Percentiles rank a stretch among this genome's conserved stretches.
Conservation (phyloP, 73 alveolate genomes). For the Effrenium voratum region DNA sequence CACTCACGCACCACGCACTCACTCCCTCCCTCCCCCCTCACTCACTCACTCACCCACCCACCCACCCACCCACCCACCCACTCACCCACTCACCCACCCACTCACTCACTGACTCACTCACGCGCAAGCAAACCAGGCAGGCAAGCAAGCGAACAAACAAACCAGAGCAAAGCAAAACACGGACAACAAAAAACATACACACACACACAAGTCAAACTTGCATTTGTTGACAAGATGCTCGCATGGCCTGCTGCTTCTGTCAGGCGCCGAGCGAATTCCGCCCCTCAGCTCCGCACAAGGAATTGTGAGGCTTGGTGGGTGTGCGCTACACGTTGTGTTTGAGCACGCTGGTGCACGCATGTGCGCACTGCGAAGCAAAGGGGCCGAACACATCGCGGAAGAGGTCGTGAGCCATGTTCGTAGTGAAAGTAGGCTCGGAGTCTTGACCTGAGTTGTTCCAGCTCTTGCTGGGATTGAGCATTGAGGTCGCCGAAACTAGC, state of each 20-base stretch:
- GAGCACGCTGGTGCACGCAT: too few species aligned
- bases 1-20: not conserved
- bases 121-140: too few species aligned
- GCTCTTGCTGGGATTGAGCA: too few species aligned
- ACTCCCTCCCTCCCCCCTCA: not conserved
- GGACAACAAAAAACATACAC: not conserved
- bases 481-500: too few species aligned
- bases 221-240: conserved; percentile 6
- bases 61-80: too few species aligned
- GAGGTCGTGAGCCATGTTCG: conserved; percentile 82
- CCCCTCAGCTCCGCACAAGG: not conserved
- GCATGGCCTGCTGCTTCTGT: conserved; percentile 74
- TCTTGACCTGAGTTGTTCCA: too few species aligned
- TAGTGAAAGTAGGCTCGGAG: conserved; percentile 12
- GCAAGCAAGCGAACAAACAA: too few species aligned
- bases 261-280: conserved; percentile 24
- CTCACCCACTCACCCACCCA: too few species aligned
- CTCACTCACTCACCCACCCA: not conserved
- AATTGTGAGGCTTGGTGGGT: too few species aligned
- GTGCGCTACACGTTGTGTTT: too few species aligned
- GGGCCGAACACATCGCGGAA: conserved; percentile 69
- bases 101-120: too few species aligned
- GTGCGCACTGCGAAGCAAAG: not conserved
- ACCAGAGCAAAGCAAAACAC: too few species aligned
- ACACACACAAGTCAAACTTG: not conserved